Base-by-base conservation (phyloP, 2,329 filamentous ascomycete genomes). In the Colletotrichum zoysiae region DNA sequence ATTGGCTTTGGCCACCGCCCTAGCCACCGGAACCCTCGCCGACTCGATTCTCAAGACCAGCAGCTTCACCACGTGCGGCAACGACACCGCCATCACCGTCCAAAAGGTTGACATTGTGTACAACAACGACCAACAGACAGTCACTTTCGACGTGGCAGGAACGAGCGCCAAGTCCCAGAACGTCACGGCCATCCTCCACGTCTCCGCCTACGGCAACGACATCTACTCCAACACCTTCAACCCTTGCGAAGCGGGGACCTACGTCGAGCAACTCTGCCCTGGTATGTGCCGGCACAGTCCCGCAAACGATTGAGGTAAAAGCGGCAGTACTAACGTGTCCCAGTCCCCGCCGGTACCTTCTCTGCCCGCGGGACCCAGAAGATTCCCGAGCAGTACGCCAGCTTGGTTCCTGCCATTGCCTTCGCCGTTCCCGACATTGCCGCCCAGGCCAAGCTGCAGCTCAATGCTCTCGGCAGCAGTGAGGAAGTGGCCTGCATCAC, bases 351-450 rank as follows among this genome's bases (percentile, higher is more conserved):
- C 5, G 93, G 93, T 33, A 83, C 81, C 7, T 99, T 98, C 78
- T 82, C 89, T 18, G 95, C 95, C 9, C 83, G 84, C 55, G 95
- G 95, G 58, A 84, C 83, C 4, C 92, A 96, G 80, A 82, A 85
- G 40, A 93, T 99, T 50, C 93, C 95, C 20, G 82, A 88, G 0
- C 78, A 90, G 73, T 95, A 91, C 78, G 90, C 93, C 67, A 87
- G 87, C 65, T 83, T 92, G 82, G 95, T 99, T 51, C 96, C 96
- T 1, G 84, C 89, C 2, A 97, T 99, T 75, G 95, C 95, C 16
- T 99, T 98, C 84, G 88, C 89, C 73, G 86, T 99, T 42, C 96
- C 96, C 61, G 95, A 99, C 79, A 92, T 99, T 76, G 92, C 95
- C 67, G 95, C 95, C 48, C 84, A 92, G 77, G 96, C 95, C 44